Percentiles rank a stretch among this genome's conserved stretches.
phyloP scores from a whole-genome alignment of 148 eudicot genomes.

The Rhododendron kiyosumense region DNA sequence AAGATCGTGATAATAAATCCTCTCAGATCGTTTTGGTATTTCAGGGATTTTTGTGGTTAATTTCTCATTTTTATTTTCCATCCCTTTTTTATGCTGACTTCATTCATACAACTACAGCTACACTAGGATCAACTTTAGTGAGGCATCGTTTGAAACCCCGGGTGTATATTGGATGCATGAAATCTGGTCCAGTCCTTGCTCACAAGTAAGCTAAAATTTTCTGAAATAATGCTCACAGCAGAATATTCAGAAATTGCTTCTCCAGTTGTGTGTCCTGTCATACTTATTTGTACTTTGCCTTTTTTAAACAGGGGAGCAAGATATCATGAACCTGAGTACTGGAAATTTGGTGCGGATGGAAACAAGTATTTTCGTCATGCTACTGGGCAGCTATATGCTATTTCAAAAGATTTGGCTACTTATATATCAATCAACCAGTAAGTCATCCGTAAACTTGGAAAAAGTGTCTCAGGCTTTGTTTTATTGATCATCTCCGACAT shows the following conservation, averaged over 20 bases:
- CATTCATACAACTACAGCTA: conserved; percentile 34
- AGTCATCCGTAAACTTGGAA: conserved; percentile 18
- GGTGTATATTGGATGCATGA: conserved; percentile 86
- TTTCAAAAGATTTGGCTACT: conserved; percentile 67
- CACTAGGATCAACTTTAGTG: conserved; percentile 55
- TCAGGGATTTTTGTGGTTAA: neutral
- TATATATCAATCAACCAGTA: conserved; percentile 64
- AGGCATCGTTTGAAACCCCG: conserved; percentile 64
- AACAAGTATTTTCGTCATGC: conserved; percentile 83
- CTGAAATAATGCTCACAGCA: neutral
- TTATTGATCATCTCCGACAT: neutral
- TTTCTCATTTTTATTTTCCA: neutral
- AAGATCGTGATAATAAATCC: neutral
- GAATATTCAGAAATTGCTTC: neutral
- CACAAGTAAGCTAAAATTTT: conserved; percentile 47
- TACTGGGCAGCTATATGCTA: conserved; percentile 77
- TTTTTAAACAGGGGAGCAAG: conserved; percentile 56
- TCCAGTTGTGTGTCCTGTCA: neutral
- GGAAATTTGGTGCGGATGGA: conserved; percentile 83
- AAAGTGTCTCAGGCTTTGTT: neutral
- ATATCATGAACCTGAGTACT: conserved; percentile 82
- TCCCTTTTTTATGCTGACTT: neutral
- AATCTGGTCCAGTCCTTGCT: conserved; percentile 92
- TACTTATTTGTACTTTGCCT: neutral
- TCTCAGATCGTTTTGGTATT: neutral